These are phyloP conservation scores for Apiospora saccharicola DNA, from an alignment of 2,329 filamentous ascomycete genomes.

Conservation along the genomic window DNA sequence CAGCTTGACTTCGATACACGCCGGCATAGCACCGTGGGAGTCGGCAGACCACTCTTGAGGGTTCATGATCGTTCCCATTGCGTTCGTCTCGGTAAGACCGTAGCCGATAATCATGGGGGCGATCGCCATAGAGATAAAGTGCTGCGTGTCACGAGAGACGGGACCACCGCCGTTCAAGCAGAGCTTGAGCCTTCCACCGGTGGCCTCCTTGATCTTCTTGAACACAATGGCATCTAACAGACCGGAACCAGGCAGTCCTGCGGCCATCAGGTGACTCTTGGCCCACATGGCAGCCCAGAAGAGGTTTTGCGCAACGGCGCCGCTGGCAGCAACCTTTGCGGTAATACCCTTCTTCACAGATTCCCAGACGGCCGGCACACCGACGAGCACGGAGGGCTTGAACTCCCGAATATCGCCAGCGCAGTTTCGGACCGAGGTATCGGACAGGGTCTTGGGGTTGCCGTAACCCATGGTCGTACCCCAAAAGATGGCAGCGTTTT, in stretches of 20 bases:
- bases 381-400: slow-evolving; percentile 82
- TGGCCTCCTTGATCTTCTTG: slow-evolving; percentile 91
- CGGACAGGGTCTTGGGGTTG: slow-evolving; percentile 84
- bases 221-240: slow-evolving; percentile 83
- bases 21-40: slow-evolving; percentile 77
- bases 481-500: slow-evolving; percentile 85
- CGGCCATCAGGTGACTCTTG: slow-evolving; percentile 58
- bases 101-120: slow-evolving; percentile 91
- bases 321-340: slow-evolving; percentile 75
- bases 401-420: slow-evolving; percentile 88
- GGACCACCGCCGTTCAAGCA: slow-evolving; percentile 89
- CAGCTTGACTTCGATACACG: slow-evolving; percentile 80
- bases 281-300: slow-evolving; percentile 70
- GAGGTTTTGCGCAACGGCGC: slow-evolving; percentile 72
- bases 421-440: slow-evolving; percentile 83
- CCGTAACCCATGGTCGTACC: slow-evolving; percentile 90
- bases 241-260: slow-evolving; percentile 69
- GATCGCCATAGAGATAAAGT: slow-evolving; percentile 88
- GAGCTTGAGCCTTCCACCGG: slow-evolving; percentile 80
- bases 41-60: slow-evolving; percentile 80
- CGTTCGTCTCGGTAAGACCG: slow-evolving; percentile 84
- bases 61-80: slow-evolving; percentile 78
- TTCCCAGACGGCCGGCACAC: slow-evolving; percentile 90
- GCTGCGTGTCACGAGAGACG: slow-evolving; percentile 83
- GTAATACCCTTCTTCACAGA: slow-evolving; percentile 91